Evolutionary conservation across 352 stramenopile genomes (phyloP).

Genomic region (Salisapilia sapeloensis): DNA sequence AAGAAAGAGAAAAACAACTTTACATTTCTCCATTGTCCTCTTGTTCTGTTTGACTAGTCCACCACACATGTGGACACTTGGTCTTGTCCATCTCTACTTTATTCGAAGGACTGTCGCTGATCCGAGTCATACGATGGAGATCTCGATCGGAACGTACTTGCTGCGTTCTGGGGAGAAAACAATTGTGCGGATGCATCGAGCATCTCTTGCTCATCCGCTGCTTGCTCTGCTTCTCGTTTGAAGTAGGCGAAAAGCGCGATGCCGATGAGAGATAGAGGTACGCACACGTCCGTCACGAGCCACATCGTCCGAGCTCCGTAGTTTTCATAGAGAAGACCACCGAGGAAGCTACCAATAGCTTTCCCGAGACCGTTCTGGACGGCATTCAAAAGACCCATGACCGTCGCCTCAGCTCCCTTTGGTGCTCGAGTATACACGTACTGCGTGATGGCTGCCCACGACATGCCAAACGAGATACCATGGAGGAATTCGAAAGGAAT

Average conservation of each 20-base stretch:
- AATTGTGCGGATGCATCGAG: too few species aligned
- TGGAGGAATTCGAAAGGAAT: conserved; percentile 51
- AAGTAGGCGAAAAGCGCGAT: conserved; percentile 27
- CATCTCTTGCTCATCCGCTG: too few species aligned
- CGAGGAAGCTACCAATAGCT: conserved; percentile 36
- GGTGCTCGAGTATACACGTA: conserved; percentile 54
- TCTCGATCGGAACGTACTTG: too few species aligned
- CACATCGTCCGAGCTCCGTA: conserved; percentile 42
- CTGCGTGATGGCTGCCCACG: conserved; percentile 63
- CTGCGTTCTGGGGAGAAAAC: too few species aligned
- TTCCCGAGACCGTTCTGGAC: conserved; percentile 52
- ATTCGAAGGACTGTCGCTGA: too few species aligned
- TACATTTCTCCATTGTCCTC: too few species aligned
- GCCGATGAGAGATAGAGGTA: conserved; percentile 4
- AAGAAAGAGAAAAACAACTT: too few species aligned
- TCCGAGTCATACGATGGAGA: too few species aligned
- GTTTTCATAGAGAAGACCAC: conserved; percentile 54
- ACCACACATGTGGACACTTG: too few species aligned
- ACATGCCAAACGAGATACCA: conserved; percentile 45
- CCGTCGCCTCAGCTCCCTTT: conserved; percentile 41
- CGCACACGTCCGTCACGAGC: conserved; percentile 4
- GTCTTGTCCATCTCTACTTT: too few species aligned
- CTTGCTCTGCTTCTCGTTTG: too few species aligned
- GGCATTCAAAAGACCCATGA: conserved; percentile 45
- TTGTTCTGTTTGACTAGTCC: too few species aligned